Evolutionary conservation across 75 land plant species (phyloP), one percentile per base, ranked within the genome.

Genomic region (Azolla pinnata): DNA sequence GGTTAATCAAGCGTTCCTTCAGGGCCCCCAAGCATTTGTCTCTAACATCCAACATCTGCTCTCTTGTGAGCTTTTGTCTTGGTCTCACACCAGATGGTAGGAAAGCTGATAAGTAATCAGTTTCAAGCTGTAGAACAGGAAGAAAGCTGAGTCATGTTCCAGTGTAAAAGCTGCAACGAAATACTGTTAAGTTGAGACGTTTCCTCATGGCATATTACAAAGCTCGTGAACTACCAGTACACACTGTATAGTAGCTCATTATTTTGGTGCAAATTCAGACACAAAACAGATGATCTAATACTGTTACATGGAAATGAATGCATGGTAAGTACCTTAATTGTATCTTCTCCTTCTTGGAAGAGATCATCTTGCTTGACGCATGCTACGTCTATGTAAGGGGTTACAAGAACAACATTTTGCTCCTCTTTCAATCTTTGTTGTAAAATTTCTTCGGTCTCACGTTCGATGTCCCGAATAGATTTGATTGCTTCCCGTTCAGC

Each of bases 321-420:
- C n/a, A n/a, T 33, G 17, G 9, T 33, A 27, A 33, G 19, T 26
- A 63, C 65, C 65, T 63, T 63, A n/a, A 30, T 49, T 26, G 47
- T 31, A 24, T 31, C 54, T 63, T 63, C 65, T 28, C 33, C 35
- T 44, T 70, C 67, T 31, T 48, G 68, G 24, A 25, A 32, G 16
- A 26, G 0, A 2, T 48, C 44, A 1, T 67, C 70, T 32, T 64
- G 57, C 62, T 70, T 70, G 2, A 70, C 32, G 45, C 68, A 59
- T n/a, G 73, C 73, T n/a, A 70, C 49, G 19, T 70, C 73, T 48
- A 69, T 56, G 40, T 64, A 70, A 0, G 67, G 73, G 10, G 63
- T 55, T 42, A 50, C 31, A 1, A 70, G 28, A n/a, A 57, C 63
- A 23, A 70, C 67, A 35, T 66, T 65, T 57, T 70, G 73, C 42